Conservation (phyloP, 129 eudicot species). For the Kitagawia praeruptora region DNA sequence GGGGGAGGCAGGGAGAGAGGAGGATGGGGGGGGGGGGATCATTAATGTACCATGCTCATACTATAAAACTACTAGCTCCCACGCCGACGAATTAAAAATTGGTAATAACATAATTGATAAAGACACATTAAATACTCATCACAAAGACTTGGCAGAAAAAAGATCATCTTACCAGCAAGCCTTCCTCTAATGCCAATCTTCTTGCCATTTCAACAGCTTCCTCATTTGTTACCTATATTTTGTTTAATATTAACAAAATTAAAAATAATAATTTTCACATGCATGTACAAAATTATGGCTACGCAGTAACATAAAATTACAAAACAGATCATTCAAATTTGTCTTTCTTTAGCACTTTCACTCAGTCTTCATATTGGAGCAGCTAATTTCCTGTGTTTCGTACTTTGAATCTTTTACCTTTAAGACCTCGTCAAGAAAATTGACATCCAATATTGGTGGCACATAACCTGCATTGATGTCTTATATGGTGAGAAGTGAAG, state of each 20-base stretch:
- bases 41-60: not conserved
- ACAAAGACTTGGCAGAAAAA: not conserved
- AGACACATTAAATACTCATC: not conserved
- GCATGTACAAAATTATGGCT: not conserved
- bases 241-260: not conserved
- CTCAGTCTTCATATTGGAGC: not conserved
- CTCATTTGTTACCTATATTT: constrained; percentile 20
- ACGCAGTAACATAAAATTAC: not conserved
- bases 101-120: not conserved
- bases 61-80: not conserved
- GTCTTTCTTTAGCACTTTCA: not conserved
- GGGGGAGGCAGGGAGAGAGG: too few species aligned
- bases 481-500: not conserved
- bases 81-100: not conserved
- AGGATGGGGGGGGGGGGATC: not conserved
- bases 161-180: constrained; percentile 21
- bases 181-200: constrained; percentile 31
- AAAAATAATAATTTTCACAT: not conserved
- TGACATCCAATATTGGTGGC: constrained; percentile 22
- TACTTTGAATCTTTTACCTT: constrained; percentile 9
- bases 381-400: not conserved
- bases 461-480: constrained; percentile 19
- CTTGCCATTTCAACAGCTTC: constrained; percentile 36
- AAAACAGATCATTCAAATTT: not conserved
- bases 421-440: constrained; percentile 28